Evolutionary conservation across 306 rosid genomes (phyloP).

Genomic region (Dryas drummondii): DNA sequence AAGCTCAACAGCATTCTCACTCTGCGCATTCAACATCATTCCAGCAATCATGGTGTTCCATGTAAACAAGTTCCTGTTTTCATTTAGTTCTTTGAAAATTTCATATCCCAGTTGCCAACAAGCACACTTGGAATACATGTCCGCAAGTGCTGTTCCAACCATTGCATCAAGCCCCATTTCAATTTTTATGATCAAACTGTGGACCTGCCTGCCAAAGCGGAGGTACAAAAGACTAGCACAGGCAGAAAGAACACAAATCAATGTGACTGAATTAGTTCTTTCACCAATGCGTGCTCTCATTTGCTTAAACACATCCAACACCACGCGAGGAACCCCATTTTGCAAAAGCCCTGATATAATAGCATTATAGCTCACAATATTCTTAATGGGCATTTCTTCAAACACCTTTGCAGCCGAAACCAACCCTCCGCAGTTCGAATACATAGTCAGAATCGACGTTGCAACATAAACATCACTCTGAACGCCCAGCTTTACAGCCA

Average conservation of each 20-base stretch:
- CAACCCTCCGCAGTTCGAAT: slow-evolving; percentile 41
- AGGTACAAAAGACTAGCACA: slow-evolving; percentile 46
- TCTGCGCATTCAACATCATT: slow-evolving; percentile 57
- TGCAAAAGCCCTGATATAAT: slow-evolving; percentile 53
- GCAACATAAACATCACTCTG: slow-evolving; percentile 54
- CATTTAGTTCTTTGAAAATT: slow-evolving; percentile 35
- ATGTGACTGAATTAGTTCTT: slow-evolving; percentile 47
- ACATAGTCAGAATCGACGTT: slow-evolving; percentile 56
- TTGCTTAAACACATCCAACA: slow-evolving; percentile 53
- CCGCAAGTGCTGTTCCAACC: slow-evolving; percentile 61
- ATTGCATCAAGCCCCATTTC: slow-evolving; percentile 30
- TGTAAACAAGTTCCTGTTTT: slow-evolving; percentile 49
- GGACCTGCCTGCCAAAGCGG: slow-evolving; percentile 62
- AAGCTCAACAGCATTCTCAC: slow-evolving; percentile 46
- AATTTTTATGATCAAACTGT: slow-evolving; percentile 47
- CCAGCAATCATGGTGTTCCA: slow-evolving; percentile 72
- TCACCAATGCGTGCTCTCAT: slow-evolving; percentile 33
- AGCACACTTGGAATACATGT: slow-evolving; percentile 75
- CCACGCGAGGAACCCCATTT: slow-evolving; percentile 43
- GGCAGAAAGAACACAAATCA: slow-evolving; percentile 54
- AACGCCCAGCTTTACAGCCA: slow-evolving; percentile 64
- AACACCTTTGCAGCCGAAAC: slow-evolving; percentile 49
- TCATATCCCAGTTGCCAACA: slow-evolving; percentile 48
- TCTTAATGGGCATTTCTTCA: slow-evolving; percentile 43
- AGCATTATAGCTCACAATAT: slow-evolving; percentile 69